phyloP scores from a whole-genome alignment of 345 rosid genomes.

The Camelina sativa region DNA sequence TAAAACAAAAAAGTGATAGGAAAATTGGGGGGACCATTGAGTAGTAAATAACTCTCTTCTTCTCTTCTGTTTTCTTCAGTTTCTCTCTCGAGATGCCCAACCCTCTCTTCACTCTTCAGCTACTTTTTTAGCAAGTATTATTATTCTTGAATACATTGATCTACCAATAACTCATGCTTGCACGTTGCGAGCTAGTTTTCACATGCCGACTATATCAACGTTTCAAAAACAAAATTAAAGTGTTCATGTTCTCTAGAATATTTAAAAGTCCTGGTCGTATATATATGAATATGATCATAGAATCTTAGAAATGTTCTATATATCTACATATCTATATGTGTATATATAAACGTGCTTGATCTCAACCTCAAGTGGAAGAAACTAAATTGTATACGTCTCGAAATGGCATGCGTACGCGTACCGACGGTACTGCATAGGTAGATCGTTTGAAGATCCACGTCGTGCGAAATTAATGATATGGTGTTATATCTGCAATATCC shows the following conservation, averaged over 20 bases:
- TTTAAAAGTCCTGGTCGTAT: background rate
- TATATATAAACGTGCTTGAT: constrained; percentile 33
- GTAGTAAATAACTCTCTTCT: constrained; percentile 14
- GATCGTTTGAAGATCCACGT: constrained; percentile 2
- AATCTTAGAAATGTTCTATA: constrained; percentile 6
- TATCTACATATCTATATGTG: background rate
- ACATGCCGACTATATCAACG: no score
- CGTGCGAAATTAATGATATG: constrained; percentile 16
- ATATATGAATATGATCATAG: background rate
- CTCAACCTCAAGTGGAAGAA: constrained; percentile 23
- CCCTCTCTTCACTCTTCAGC: constrained; percentile 20
- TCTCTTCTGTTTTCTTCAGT: constrained; percentile 40
- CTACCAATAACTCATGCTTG: background rate
- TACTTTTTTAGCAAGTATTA: background rate
- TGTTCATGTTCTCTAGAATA: background rate
- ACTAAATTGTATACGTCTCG: constrained; percentile 41
- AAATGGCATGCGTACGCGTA: constrained; percentile 45
- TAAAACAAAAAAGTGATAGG: constrained; percentile 18
- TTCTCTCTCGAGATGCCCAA: constrained; percentile 42
- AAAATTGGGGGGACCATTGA: constrained; percentile 37
- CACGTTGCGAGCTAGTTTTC: background rate
- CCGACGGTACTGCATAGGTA: constrained; percentile 6
- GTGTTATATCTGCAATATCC: constrained; percentile 19
- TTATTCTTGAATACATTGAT: background rate
- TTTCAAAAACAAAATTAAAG: background rate